Conservation (phyloP, 768 basidiomycete species). For the Trametes maxima region DNA sequence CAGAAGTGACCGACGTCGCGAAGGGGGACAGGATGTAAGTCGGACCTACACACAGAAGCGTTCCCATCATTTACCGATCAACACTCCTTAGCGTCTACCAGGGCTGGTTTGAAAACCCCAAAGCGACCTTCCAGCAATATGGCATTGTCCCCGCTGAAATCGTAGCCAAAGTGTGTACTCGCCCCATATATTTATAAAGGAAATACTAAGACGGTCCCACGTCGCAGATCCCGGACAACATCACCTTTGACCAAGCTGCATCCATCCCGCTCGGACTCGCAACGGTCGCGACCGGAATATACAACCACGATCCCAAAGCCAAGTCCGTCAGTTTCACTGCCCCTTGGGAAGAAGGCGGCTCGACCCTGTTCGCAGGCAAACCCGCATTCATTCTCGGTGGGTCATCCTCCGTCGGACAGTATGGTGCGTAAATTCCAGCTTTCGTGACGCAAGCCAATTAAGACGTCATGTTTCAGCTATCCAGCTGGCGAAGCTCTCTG, state of each 20-base stretch:
- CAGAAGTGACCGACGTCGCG: constrained; percentile 36
- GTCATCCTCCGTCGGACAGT: constrained; percentile 34
- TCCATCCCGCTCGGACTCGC: constrained; percentile 43
- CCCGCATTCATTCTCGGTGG: constrained; percentile 33
- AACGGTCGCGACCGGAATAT: constrained; percentile 42
- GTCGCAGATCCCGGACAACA: constrained; percentile 39
- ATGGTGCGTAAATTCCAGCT: constrained; percentile 20
- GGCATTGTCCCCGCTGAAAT: constrained; percentile 30
- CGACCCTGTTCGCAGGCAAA: constrained; percentile 27
- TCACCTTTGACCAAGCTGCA: constrained; percentile 44
- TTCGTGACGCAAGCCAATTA: neutral
- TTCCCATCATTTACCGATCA: neutral
- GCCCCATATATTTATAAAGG: neutral
- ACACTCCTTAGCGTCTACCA: constrained; percentile 24
- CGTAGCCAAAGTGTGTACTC: constrained; percentile 25
- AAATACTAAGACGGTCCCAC: neutral
- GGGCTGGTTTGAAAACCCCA: constrained; percentile 20
- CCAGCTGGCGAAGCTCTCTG: constrained; percentile 25
- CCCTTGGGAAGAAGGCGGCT: constrained; percentile 30
- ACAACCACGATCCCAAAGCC: constrained; percentile 23
- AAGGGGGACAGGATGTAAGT: constrained; percentile 39
- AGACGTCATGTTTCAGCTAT: neutral
- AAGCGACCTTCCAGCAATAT: constrained; percentile 34
- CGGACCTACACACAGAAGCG: neutral
- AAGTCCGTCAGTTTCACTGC: constrained; percentile 17